These are phyloP conservation scores for Hansfordia pulvinata DNA, from an alignment of 2,329 filamentous ascomycete species.

Conservation along the genomic window DNA sequence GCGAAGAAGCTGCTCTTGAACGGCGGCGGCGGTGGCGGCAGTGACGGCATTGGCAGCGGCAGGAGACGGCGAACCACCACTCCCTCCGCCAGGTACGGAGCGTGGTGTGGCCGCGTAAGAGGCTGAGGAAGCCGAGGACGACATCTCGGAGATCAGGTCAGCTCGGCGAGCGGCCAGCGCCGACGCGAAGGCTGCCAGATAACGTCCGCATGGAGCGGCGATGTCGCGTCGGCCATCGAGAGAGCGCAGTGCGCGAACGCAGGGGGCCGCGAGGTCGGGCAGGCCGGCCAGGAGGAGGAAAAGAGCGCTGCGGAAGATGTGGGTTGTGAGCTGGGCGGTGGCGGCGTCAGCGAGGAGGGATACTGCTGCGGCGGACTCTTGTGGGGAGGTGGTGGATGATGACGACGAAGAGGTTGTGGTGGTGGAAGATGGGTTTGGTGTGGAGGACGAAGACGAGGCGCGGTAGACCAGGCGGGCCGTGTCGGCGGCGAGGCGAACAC, in stretches of 20 bases:
- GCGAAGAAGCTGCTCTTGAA: slow-evolving; percentile 26
- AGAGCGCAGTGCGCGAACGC: slow-evolving; percentile 56
- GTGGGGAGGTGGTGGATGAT: no score
- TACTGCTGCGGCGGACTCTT: no score
- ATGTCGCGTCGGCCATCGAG: slow-evolving; percentile 61
- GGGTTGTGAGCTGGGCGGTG: slow-evolving; percentile 63
- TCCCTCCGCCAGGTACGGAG: slow-evolving; percentile 14
- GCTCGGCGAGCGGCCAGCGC: slow-evolving; percentile 42
- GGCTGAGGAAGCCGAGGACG: slow-evolving; percentile 5
- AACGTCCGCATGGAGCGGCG: slow-evolving; percentile 67
- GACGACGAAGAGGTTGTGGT: no score
- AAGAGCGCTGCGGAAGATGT: slow-evolving; percentile 77
- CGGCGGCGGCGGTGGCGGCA: slow-evolving; percentile 9
- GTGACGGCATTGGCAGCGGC: no score
- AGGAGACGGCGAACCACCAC: no score
- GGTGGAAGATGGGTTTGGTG: no score
- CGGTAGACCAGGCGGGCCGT: slow-evolving; percentile 66
- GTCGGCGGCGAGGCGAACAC: slow-evolving; percentile 60
- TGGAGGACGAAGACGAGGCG: slow-evolving; percentile 34
- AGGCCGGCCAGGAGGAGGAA: slow-evolving; percentile 66
- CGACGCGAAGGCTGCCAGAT: slow-evolving; percentile 69
- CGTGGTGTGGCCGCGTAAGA: slow-evolving; percentile 20
- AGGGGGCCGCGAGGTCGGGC: slow-evolving; percentile 57
- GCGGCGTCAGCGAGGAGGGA: slow-evolving; percentile 56
- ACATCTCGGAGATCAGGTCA: slow-evolving; percentile 19